Conservation (phyloP, 305 asterid species). For the Solanum hybrid region DNA sequence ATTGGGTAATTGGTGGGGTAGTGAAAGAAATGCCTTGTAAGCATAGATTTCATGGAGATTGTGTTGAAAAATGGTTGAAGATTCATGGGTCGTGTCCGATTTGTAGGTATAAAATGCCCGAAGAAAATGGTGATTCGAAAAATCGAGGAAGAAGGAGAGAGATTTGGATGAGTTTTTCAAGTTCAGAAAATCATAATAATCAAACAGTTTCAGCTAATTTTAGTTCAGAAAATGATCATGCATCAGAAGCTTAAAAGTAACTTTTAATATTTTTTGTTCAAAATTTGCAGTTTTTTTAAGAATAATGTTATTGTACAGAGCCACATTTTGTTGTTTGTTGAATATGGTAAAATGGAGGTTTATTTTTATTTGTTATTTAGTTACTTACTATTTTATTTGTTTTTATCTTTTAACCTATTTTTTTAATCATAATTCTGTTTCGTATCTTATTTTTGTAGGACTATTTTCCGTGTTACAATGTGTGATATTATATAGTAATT, state of each 20-base stretch:
- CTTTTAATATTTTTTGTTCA: background rate
- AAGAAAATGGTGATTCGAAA: constrained; percentile 22
- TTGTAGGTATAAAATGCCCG: constrained; percentile 69
- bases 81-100: constrained; percentile 80
- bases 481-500: no score
- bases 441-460: no score
- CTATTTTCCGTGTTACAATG: no score
- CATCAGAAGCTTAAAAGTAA: background rate
- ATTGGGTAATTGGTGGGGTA: constrained; percentile 32
- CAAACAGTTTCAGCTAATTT: background rate
- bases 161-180: constrained; percentile 38
- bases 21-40: constrained; percentile 70
- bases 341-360: background rate
- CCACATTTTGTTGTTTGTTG: background rate
- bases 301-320: background rate
- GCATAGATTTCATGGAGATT: constrained; percentile 50
- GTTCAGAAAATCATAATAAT: background rate
- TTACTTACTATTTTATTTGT: no score
- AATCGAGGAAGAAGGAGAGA: constrained; percentile 32
- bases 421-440: no score
- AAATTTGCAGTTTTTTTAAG: background rate
- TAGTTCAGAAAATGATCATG: background rate
- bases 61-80: constrained; percentile 60
- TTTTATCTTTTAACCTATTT: no score
- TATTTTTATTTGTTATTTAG: background rate